Evolutionary conservation across 257 asterid genomes (phyloP).

Genomic region (Solanum tarapatanum): DNA sequence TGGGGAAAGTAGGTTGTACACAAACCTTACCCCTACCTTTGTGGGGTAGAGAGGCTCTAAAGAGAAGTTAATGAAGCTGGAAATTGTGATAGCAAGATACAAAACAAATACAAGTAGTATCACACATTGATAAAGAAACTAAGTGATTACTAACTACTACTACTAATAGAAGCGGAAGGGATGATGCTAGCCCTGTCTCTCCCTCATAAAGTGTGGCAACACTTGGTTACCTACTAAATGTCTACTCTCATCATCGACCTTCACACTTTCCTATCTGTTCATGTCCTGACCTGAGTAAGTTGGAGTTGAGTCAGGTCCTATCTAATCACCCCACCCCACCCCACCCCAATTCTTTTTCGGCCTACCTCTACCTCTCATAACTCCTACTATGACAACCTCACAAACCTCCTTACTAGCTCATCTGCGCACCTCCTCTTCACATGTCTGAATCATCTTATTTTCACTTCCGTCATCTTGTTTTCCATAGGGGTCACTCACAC

Average conservation of each 20-base stretch:
- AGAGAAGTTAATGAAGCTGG: not conserved
- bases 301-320: not conserved
- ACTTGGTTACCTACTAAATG: not conserved
- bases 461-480: no score
- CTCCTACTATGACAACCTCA: no score
- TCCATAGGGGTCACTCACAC: no score
- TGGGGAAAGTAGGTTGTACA: not conserved
- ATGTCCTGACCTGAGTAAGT: not conserved
- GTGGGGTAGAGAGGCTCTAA: not conserved
- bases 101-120: not conserved
- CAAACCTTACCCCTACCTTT: not conserved
- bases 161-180: not conserved
- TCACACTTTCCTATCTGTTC: not conserved
- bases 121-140: not conserved
- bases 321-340: not conserved
- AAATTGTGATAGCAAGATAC: not conserved
- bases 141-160: not conserved
- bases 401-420: no score
- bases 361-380: no score
- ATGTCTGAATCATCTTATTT: no score
- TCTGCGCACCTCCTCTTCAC: no score
- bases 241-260: not conserved
- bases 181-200: not conserved
- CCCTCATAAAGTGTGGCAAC: not conserved
- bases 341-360: no score